phyloP scores from a whole-genome alignment of 805 yeast species.

The Blastobotrys attinorum region DNA sequence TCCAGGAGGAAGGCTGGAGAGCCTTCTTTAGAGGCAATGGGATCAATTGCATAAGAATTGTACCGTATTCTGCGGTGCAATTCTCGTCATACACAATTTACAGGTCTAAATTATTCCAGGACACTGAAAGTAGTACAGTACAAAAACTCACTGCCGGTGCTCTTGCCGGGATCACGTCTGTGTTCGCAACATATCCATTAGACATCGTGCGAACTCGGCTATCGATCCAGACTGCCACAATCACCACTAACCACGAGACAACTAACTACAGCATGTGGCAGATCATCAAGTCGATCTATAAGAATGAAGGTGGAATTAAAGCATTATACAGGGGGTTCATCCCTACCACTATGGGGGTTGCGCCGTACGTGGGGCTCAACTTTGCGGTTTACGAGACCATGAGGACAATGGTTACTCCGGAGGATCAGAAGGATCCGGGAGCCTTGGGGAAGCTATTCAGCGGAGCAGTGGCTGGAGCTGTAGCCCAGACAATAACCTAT shows the following conservation, averaged over 20 bases:
- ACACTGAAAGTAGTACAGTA: constrained; percentile 36
- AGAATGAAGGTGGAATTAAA: constrained; percentile 69
- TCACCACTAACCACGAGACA: constrained; percentile 13
- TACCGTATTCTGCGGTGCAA: constrained; percentile 94
- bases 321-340: constrained; percentile 79
- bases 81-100: constrained; percentile 67
- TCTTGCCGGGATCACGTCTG: constrained; percentile 72
- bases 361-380: constrained; percentile 91
- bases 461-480: constrained; percentile 83
- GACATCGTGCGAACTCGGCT: constrained; percentile 87
- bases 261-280: constrained; percentile 47
- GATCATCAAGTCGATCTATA: constrained; percentile 51
- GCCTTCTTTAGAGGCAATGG: constrained; percentile 91
- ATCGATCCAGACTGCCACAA: constrained; percentile 78
- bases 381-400: constrained; percentile 82
- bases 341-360: constrained; percentile 92
- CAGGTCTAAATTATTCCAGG: constrained; percentile 19
- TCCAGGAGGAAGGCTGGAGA: constrained; percentile 82
- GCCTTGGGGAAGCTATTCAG: constrained; percentile 55
- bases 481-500: constrained; percentile 84
- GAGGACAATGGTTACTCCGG: constrained; percentile 45
- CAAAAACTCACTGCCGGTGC: constrained; percentile 73
- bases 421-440: constrained; percentile 26
- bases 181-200: constrained; percentile 80
- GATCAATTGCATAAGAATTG: constrained; percentile 77